Percentiles rank a stretch among this genome's conserved stretches.
Conservation (phyloP, 495 filamentous ascomycete genomes). For the Talaromyces borbonicus region DNA sequence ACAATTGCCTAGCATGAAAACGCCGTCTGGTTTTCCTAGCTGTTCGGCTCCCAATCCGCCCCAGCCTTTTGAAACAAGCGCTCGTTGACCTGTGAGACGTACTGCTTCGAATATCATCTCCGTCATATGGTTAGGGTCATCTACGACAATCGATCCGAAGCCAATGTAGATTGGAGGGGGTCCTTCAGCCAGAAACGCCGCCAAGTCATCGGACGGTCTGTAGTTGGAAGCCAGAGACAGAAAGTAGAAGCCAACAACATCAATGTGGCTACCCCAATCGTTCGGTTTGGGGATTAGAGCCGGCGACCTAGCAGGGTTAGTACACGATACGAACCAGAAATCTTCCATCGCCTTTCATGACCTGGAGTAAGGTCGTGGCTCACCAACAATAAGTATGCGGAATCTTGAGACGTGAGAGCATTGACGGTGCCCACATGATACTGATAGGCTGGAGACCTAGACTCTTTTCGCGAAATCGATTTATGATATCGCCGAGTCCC, state of each 20-base stretch:
- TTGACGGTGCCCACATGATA: conserved; percentile 54
- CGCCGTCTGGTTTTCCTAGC: conserved; percentile 48
- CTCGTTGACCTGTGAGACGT: conserved; percentile 52
- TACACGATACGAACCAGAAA: background rate
- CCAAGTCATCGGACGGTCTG: conserved; percentile 51
- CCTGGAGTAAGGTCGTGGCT: background rate
- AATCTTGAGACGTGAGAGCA: conserved; percentile 53
- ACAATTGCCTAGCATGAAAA: conserved; percentile 70
- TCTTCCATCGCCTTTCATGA: background rate
- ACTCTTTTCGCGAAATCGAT: conserved; percentile 56
- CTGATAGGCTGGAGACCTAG: conserved; percentile 59
- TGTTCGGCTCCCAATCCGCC: conserved; percentile 59
- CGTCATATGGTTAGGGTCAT: conserved; percentile 60
- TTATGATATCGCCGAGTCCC: conserved; percentile 67
- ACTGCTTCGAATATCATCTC: conserved; percentile 60
- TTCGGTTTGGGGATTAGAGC: conserved; percentile 68
- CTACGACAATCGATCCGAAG: conserved; percentile 74
- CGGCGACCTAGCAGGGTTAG: conserved; percentile 43
- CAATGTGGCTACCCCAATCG: conserved; percentile 66
- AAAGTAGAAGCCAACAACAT: conserved; percentile 68
- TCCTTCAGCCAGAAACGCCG: conserved; percentile 52
- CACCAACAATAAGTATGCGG: conserved; percentile 75
- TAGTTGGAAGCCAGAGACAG: conserved; percentile 55
- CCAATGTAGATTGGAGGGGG: conserved; percentile 72
- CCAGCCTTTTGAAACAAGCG: conserved; percentile 75